Base-by-base conservation (phyloP, 2,329 filamentous ascomycete species). In the Penicillium sp. region DNA sequence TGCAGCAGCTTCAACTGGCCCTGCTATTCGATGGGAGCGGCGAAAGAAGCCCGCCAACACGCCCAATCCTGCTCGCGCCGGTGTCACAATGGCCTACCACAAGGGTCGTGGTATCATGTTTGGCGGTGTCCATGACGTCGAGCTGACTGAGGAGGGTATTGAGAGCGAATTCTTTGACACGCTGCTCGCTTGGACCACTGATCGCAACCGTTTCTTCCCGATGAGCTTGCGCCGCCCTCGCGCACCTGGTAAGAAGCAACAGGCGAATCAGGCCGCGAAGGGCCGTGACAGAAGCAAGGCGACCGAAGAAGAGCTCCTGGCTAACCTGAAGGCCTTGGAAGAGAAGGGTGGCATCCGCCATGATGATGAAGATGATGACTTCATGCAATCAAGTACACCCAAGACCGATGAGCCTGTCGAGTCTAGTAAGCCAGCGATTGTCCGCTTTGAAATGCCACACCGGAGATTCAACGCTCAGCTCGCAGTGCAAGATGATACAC, bases 141-240 rank as follows among this genome's bases (percentile, higher is more conserved):
- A 95, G 70, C 83, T 92, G 68, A 93, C 84, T 59, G 92, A 96
- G 69, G 94, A 99, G 70, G 91, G 89, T 3, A 95, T 99, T 61
- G 93, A 99, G 49, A 95, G 90, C 67, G 92, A 96, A 70, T 99
- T 99, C 74, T 99, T 97, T 77, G 93, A 96, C 64, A 83, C 86
- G 51, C 75, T 97, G 23, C 95, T 89, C 65, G 89, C 92, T 5
- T 97, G 92, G 90, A 96, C 95, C 67, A 85, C 96, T 57, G 94
- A 97, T 65, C 84, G 93, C 53, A 99, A 99, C 69, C 82, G 94
- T 8, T 97, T 96, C 76, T 96, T 97, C 77, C 89, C 88, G 2
- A 79, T 97, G 42, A 77, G 79, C 9, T 77, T 97, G 42, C 82
- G 92, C 47, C 89, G 90, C 62, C 83, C 90, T 2, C 85, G 90